These are phyloP conservation scores for Penicillium sp. DNA, from an alignment of 2,329 filamentous ascomycete genomes.

Conservation along the genomic window DNA sequence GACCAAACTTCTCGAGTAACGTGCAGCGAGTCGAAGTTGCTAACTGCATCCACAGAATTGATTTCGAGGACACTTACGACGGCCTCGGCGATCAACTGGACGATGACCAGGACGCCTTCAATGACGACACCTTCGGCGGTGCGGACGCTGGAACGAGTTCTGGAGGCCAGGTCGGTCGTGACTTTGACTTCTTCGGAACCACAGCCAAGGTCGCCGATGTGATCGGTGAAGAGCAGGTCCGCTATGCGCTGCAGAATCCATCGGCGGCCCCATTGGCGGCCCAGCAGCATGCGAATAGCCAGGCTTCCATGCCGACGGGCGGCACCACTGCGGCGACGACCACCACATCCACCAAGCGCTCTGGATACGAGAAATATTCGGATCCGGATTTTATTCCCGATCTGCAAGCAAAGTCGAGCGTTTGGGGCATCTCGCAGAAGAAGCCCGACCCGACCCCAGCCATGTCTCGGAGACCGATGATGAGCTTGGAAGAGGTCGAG, in stretches of 20 bases:
- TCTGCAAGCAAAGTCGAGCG: conserved; percentile 83
- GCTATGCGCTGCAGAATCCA: conserved; percentile 70
- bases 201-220: conserved; percentile 81
- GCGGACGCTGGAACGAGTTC: conserved; percentile 38
- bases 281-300: conserved; percentile 22
- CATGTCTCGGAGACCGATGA: conserved; percentile 59
- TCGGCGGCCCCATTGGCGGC: conserved; percentile 34
- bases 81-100: conserved; percentile 85
- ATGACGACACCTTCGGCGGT: conserved; percentile 82
- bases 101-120: conserved; percentile 88
- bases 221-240: conserved; percentile 84
- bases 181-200: conserved; percentile 95
- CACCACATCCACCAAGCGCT: conserved; percentile 57
- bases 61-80: conserved; percentile 98
- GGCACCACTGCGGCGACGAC: conserved; percentile 13
- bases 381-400: conserved; percentile 80
- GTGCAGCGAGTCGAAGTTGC: not conserved
- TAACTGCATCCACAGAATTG: conserved; percentile 47
- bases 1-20: not conserved
- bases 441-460: conserved; percentile 25
- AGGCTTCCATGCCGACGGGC: conserved; percentile 41
- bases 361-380: conserved; percentile 87
- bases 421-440: conserved; percentile 68
- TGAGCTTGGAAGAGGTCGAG: conserved; percentile 96
- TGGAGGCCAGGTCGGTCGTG: conserved; percentile 64